A percentile compares a stretch with the other conserved stretches of the same genome.
These are phyloP conservation scores for Ceraceosorus guamensis DNA, from an alignment of 1,284 basidiomycete genomes.

Conservation along the genomic window DNA sequence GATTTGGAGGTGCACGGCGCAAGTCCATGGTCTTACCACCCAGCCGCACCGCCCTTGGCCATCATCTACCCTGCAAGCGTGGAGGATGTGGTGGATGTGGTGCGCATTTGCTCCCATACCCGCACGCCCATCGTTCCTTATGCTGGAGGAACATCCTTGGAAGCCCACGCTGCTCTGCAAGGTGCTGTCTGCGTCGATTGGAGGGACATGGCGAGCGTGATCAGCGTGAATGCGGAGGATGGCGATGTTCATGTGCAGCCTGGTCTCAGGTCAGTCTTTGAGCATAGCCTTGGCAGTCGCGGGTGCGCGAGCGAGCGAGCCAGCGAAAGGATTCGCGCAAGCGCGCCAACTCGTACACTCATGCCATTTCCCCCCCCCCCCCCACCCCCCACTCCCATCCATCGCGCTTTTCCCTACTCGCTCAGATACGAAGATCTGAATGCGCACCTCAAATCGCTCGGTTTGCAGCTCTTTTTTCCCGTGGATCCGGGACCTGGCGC, in stretches of 20 bases:
- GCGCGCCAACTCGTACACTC: no score
- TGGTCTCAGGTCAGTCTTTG: no score
- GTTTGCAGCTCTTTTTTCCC: constrained; percentile 78
- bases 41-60: constrained; percentile 3
- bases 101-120: constrained; percentile 57
- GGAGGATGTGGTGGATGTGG: constrained; percentile 11
- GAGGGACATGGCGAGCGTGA: constrained; percentile 71
- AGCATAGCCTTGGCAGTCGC: no score
- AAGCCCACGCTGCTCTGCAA: constrained; percentile 30
- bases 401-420: no score
- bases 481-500: constrained; percentile 59
- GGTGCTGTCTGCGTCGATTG: constrained; percentile 67
- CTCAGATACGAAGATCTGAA: constrained; percentile 81
- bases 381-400: no score
- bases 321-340: no score
- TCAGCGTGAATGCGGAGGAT: constrained; percentile 29
- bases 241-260: constrained; percentile 51
- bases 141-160: constrained; percentile 59
- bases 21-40: constrained; percentile 10
- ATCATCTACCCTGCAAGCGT: constrained; percentile 7
- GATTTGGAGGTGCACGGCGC: constrained; percentile 8
- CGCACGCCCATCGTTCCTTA: constrained; percentile 66
- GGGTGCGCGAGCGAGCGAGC: no score
- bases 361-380: no score
- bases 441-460: constrained; percentile 61